Evolutionary conservation across 441 rosid species (phyloP), one percentile per base, ranked within the genome.

Genomic region (Biscutella laevigata): DNA sequence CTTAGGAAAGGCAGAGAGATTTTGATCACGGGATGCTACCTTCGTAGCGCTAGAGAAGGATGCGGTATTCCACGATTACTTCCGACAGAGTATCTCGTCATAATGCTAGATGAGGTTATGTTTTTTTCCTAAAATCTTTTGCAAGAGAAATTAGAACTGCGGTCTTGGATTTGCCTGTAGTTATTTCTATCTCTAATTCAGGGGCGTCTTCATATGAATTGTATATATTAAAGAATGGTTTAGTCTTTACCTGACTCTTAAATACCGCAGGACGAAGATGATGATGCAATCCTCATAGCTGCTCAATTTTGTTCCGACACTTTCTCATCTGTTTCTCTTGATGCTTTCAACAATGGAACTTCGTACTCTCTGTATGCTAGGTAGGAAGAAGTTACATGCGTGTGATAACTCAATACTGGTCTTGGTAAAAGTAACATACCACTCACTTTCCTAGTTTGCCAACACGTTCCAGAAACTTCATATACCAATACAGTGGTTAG

Each of bases 41-140:
- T 92, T 53, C 80, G 98, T 71, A 84, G 92, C 24, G 94, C 94
- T 21, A 77, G 77, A 37, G 97, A 82, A 84, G 94, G 99, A 50
- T 78, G 74, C 65, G 95, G 95, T 43, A 61, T 57, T 69, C 67
- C 86, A 15, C 72, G 95, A 17, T 87, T 92, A 68, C 76, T 92
- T 54, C 99, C 97, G 12, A 88, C 97, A n/a, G 99, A 92, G 62
- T 82, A 88, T 78, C 88, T 92, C 48, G 88, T 86, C 69, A 75
- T 81, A 62, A 66, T 86, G 76, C 73, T 88, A 47, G 97, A 88
- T 62, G 94, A 86, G 91, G 97, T 86, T 56, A 59, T 25, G 49
- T 13, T 54, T 19, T 28, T 36, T 35, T 41, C 29, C 25, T 22
- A 22, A 22, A 53, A 6, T 51, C 14, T 61, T 40, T 47, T 19